A percentile compares a stretch with the other conserved stretches of the same genome.
Evolutionary conservation across 1,284 basidiomycete species (phyloP).

Genomic region (Sphaerobolus stellatus): DNA sequence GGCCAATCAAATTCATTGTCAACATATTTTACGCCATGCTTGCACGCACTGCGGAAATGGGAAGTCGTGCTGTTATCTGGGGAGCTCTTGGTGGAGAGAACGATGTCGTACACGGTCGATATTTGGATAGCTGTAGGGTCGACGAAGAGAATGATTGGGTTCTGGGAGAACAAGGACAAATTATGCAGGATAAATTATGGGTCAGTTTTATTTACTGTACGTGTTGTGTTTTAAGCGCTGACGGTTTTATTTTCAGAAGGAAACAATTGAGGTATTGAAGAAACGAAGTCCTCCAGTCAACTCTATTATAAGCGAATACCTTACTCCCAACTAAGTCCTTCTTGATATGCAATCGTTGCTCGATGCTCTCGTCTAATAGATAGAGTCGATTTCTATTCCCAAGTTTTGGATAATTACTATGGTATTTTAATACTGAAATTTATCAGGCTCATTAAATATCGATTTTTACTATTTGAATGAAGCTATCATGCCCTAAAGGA

Average conservation of each 20-base stretch:
- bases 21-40: conserved; percentile 3
- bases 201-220: conserved; percentile 31
- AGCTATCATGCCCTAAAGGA: too few species aligned
- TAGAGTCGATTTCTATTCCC: too few species aligned
- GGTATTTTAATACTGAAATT: too few species aligned
- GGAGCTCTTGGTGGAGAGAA: conserved; percentile 35
- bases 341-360: too few species aligned
- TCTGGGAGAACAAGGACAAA: conserved; percentile 40
- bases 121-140: conserved; percentile 27
- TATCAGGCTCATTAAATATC: too few species aligned
- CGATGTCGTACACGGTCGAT: conserved; percentile 37
- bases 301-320: background rate
- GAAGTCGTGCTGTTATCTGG: conserved; percentile 42
- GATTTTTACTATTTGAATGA: too few species aligned
- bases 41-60: conserved; percentile 37
- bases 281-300: background rate
- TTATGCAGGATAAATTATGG: conserved; percentile 44
- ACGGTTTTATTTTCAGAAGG: background rate
- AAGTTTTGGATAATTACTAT: too few species aligned
- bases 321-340: too few species aligned
- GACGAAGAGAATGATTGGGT: conserved; percentile 46
- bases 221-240: too few species aligned
- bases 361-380: too few species aligned
- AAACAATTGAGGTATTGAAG: background rate
- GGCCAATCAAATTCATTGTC: background rate